Base-by-base conservation (phyloP, 345 rosid genomes). In the Eucalyptus erythrocorys region DNA sequence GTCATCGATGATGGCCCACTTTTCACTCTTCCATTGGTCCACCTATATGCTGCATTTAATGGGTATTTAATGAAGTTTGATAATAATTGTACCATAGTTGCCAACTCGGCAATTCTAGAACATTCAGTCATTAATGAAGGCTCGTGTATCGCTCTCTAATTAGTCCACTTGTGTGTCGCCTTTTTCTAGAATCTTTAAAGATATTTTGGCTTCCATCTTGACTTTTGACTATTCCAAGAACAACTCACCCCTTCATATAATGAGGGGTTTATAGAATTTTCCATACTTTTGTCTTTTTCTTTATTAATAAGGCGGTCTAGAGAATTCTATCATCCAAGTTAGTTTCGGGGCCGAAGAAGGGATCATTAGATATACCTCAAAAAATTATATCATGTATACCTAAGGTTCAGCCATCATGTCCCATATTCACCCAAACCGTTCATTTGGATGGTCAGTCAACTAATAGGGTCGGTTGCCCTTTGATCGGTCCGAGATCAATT, bases 301-400 rank as follows among this genome's bases (percentile, higher is more conserved):
- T 51, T 2, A 51, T 7, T 51, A 19, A 19, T 51, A 51, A 51
- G 0, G 55, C 0, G 0, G 24, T 51, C 2, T 19, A 7, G 4
- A 51, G 4, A 7, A 51, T 51, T 51, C 0, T 51, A 7, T 51
- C 5, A 51, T 51, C 5, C 5, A 51, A 51, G 1, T 21, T 51
- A 5, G 4, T 0, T 51, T 0, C 1, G 0, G 1, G 26, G 26
- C 10, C 0, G 0, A 0, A 51, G 57, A 51, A 51, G 0, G 5
- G 5, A 51, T 51, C 5, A 21, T 51, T 51, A 21, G 57, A 51
- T 51, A 21, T 0, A 51, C 2, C 0, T 51, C 0, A 0, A 51
- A 51, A 51, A 51, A 51, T 51, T 8, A 21, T 51, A 51, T 21
- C 57, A 3, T 1, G 5, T 8, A 51, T 0, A 51, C 1, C 0